Base-by-base conservation (phyloP, 495 filamentous ascomycete species). In the Aspergillus coremiiformis region DNA sequence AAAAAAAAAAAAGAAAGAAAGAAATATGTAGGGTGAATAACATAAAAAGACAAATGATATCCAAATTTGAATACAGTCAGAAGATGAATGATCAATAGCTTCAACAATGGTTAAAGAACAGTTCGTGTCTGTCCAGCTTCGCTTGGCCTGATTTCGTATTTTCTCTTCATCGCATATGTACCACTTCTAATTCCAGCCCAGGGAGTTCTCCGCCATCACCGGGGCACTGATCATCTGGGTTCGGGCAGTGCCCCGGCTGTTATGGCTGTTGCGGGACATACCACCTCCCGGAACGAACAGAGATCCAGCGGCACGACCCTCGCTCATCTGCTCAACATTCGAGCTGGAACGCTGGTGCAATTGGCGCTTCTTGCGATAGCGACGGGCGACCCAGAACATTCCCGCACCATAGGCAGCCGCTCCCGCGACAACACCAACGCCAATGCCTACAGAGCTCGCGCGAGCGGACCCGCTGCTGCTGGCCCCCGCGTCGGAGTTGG, bases 151-250 rank as follows among this genome's bases (percentile, higher is more conserved):
- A 12, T 10, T 32, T 2, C 8, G 24, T 49, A 17, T 26, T 39
- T 47, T 47, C 30, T 51, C 35, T 58, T 21, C 44, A 58, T 44
- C 42, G 7, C 2, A 19, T 44, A 23, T 27, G 19, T 10, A 12
- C 12, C 55, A 60, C 43, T 20, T 71, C 80, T 80, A 98, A 74
- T 95, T 96, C 93, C 93, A 98, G 56, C 93, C 93, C 55, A 98
- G 81, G 47, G 90, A 95, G 75, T 98, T 98, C 77, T 96, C 93
- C 37, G 91, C 88, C 77, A 92, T 94, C 52, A 98, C 87, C 4
- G 93, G 93, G 44, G 85, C 85, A 65, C 80, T 85, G 63, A 86
- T 89, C 76, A 81, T 81, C 66, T 84, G 84, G 66, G 83, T 84
- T 55, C 85, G 76, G 57, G 77, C 78, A 60, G 82, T 89, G 59